Evolutionary conservation across 2,329 filamentous ascomycete genomes (phyloP), one percentile per base, ranked within the genome.

Genomic region (Sporothrix luriei): DNA sequence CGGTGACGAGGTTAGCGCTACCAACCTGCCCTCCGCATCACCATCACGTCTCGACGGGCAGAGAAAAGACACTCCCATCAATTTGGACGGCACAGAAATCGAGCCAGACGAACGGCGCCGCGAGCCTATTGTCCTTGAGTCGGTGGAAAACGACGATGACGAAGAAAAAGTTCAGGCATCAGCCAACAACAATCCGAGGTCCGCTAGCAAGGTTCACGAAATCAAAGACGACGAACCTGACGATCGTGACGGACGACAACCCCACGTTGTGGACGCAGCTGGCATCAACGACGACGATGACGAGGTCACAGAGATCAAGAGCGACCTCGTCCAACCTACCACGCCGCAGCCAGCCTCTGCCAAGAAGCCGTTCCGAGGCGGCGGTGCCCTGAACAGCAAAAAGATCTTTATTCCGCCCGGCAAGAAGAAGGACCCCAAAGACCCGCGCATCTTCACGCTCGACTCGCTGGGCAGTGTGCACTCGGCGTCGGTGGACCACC

Each of bases 391-490:
- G 38, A 79, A 77, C 67, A 38, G 76, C 46, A 74, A 67, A 43
- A 80, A 79, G 69, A 78, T 78, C 75, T 79, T 76, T 10, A 74
- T 73, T 69, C 73, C 72, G 43, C 73, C 74, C 6, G 69, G 74
- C 67, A 78, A 79, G 43, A 85, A 82, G 72, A 80, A 81, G 70
- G 81, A 87, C 68, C 79, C 82, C 0, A 80, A 80, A 10, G 83
- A 88, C 66, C 88, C 92, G 1, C 86, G 87, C 48, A 93, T 98
- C 72, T 89, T 98, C 73, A 93, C 92, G 0, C 85, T 98, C 33
- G 95, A 99, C 78, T 98, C 95, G 0, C 83, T 98, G 1, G 89
- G 88, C n/a, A 75, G 79, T 4, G 59, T 82, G 0, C 92, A 94
- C 74, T 82, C 85, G 0, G 80, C 83, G 0, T 91, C 92, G 6